A percentile compares a stretch with the other conserved stretches of the same genome.
These are phyloP conservation scores for Kwoniella dejecticola DNA, from an alignment of 768 basidiomycete genomes.

Conservation along the genomic window DNA sequence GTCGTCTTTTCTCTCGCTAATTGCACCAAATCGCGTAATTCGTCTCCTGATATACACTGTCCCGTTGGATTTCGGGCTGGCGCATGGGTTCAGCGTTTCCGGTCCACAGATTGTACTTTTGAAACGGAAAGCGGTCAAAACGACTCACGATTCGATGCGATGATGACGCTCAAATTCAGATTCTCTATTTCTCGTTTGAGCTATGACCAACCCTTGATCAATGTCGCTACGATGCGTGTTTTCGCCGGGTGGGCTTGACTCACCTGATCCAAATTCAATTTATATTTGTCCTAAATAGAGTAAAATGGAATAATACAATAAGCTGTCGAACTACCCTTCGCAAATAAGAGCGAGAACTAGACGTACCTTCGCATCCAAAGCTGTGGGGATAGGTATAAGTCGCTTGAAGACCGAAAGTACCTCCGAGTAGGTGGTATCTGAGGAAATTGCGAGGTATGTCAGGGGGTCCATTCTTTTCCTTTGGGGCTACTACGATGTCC, in stretches of 20 bases:
- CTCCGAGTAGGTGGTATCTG: conserved; percentile 44
- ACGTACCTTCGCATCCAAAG: conserved; percentile 52
- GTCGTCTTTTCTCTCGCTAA: conserved; percentile 78
- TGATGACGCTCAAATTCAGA: conserved; percentile 79
- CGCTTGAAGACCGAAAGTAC: conserved; percentile 70
- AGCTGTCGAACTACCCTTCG: background rate
- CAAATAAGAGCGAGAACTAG: conserved; percentile 21
- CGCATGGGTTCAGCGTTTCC: too few species aligned
- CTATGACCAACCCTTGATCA: conserved; percentile 57
- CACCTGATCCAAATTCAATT: conserved; percentile 66
- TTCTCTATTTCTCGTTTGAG: conserved; percentile 79
- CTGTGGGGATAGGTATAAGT: conserved; percentile 85
- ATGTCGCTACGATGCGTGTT: background rate
- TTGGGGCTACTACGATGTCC: too few species aligned
- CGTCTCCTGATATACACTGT: conserved; percentile 76
- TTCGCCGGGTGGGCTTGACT: background rate
- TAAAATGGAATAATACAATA: too few species aligned
- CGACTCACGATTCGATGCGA: conserved; percentile 73
- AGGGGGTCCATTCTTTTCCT: background rate
- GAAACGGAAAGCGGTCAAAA: too few species aligned
- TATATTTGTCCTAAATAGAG: conserved; percentile 62
- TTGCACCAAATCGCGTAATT: conserved; percentile 75
- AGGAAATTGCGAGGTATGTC: background rate
- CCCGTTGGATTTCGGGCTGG: conserved; percentile 90
- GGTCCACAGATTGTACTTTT: too few species aligned